Percentiles rank a stretch among this genome's conserved stretches.
Conservation (phyloP, 2,329 filamentous ascomycete genomes). For the Botrytis tulipae region DNA sequence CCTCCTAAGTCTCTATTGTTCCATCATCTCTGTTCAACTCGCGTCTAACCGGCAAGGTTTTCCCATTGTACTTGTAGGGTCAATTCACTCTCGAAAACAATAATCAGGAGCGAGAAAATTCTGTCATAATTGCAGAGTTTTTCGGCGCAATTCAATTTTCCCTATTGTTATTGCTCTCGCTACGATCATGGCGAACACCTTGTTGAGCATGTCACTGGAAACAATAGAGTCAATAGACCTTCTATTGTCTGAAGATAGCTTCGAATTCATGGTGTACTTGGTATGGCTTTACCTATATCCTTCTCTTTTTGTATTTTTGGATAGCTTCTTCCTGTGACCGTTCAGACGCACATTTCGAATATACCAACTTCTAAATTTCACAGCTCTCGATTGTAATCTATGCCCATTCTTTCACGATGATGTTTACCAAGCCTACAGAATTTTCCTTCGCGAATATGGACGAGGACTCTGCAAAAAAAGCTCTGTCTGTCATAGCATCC, state of each 20-base stretch:
- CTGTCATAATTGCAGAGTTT: slow-evolving; percentile 1
- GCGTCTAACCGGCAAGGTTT: not conserved
- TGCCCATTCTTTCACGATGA: not conserved
- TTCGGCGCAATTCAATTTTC: not conserved
- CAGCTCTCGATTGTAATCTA: not conserved
- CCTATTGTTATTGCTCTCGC: not conserved
- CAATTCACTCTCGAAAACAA: not conserved
- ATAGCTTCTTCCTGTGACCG: not conserved
- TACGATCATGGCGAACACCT: not conserved
- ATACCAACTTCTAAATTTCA: not conserved
- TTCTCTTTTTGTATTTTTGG: not conserved
- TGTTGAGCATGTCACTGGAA: not conserved
- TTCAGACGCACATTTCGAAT: not conserved
- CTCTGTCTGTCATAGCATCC: not conserved
- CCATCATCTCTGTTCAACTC: not conserved
- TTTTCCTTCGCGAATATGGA: not conserved
- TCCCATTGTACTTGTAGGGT: not conserved
- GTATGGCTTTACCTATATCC: not conserved
- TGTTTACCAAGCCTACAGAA: not conserved
- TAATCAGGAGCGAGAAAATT: not conserved
- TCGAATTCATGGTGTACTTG: not conserved
- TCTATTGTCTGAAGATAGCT: not conserved
- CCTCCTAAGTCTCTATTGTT: not conserved
- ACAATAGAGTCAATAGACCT: not conserved
- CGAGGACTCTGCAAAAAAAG: not conserved